These are phyloP conservation scores for Mucor mucedo DNA, from an alignment of 371 early-diverging fungal genomes.

Conservation along the genomic window DNA sequence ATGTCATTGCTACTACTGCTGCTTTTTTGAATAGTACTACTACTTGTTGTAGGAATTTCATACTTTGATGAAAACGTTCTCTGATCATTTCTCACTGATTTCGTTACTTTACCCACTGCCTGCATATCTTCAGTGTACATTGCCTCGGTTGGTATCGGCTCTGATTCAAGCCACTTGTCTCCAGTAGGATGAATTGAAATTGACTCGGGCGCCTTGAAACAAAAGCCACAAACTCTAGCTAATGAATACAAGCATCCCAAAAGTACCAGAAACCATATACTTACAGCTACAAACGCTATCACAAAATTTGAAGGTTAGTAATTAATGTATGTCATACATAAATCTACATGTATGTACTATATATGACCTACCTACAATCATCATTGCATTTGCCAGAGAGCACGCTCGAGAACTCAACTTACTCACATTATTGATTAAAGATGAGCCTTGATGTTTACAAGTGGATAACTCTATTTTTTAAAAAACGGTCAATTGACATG, in stretches of 20 bases:
- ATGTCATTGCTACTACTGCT: not conserved
- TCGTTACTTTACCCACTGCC: too few species aligned
- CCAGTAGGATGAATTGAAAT: not conserved
- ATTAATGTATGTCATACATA: not conserved
- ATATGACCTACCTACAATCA: constrained; percentile 23
- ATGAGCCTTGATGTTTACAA: not conserved
- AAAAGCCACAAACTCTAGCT: not conserved
- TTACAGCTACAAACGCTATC: not conserved
- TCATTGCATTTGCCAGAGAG: constrained; percentile 7
- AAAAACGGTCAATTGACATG: not conserved
- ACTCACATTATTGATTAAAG: too few species aligned
- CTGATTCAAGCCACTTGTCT: too few species aligned
- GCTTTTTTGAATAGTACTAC: not conserved
- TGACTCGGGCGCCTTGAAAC: not conserved
- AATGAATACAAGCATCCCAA: not conserved
- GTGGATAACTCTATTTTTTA: not conserved
- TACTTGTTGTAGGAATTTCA: not conserved
- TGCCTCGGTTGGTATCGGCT: too few species aligned
- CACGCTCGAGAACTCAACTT: constrained; percentile 2
- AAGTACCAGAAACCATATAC: not conserved
- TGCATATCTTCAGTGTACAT: too few species aligned
- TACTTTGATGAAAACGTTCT: too few species aligned
- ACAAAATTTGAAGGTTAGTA: not conserved
- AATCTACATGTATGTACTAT: not conserved
- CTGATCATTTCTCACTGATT: too few species aligned